phyloP scores from a whole-genome alignment of 306 rosid species.

The Rubus idaeus region DNA sequence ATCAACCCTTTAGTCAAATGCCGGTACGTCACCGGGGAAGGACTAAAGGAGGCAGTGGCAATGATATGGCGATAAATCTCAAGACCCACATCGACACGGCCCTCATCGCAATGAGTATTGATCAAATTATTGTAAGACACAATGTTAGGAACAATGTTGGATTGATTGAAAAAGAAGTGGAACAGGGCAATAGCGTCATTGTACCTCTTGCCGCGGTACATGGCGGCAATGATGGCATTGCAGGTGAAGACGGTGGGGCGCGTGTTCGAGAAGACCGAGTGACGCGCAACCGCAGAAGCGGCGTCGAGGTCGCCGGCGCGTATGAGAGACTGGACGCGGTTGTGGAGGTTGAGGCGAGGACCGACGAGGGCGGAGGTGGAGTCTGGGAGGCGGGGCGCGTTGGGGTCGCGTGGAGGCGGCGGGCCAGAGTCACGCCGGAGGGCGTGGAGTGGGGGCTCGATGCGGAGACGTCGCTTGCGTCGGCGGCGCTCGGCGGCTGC shows the following conservation, averaged over 20 bases:
- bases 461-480: conserved; percentile 82
- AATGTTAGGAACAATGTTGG: conserved; percentile 77
- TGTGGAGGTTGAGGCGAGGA: conserved; percentile 83
- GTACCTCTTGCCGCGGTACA: conserved; percentile 83
- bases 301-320: conserved; percentile 91
- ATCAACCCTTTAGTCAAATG: conserved; percentile 83
- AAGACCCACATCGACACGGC: conserved; percentile 72
- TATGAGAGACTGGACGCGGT: conserved; percentile 87
- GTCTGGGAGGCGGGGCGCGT: conserved; percentile 88
- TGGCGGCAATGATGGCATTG: conserved; percentile 88
- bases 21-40: conserved; percentile 77
- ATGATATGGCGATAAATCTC: conserved; percentile 68
- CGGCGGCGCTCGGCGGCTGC: conserved; percentile 96
- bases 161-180: conserved; percentile 79
- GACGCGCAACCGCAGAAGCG: conserved; percentile 76
- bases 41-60: conserved; percentile 71
- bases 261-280: conserved; percentile 74
- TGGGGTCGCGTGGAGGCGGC: conserved; percentile 61
- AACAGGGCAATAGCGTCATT: conserved; percentile 70
- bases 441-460: conserved; percentile 86
- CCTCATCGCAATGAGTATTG: conserved; percentile 86
- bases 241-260: conserved; percentile 99
- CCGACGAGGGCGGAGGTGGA: conserved; percentile 80
- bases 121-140: conserved; percentile 86
- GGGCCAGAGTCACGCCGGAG: conserved; percentile 68